Evolutionary conservation across 495 filamentous ascomycete genomes (phyloP), one percentile per base, ranked within the genome.

Genomic region (Hypoxylon fragiforme): DNA sequence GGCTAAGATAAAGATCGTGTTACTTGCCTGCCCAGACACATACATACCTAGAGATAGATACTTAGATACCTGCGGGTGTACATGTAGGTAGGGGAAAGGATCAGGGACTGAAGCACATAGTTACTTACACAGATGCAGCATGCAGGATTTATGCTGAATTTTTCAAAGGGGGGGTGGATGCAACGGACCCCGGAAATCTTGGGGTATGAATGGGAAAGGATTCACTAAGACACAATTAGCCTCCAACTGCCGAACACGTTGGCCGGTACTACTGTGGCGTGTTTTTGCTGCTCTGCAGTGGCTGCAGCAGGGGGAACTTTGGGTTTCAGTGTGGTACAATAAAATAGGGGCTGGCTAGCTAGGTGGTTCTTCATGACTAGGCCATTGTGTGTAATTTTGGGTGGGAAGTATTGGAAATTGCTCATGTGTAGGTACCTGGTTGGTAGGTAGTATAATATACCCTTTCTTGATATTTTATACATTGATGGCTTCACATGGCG

Each of bases 111-210:
- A 34, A 44, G 35, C 44, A 45, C n/a, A n/a, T n/a, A n/a, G 19
- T 62, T 40, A 52, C 58, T 49, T 57, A 43, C 43, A 35, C 47
- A 42, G n/a, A n/a, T n/a, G n/a, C n/a, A n/a, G n/a, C n/a, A n/a
- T n/a, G n/a, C n/a, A n/a, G 43, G 12, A 62, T 62, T 62, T 62
- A 62, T 62, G 16, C 58, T 62, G 56, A 62, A 62, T 57, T 53
- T 43, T 4, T n/a, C 4, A 28, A 49, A 14, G 28, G 42, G 57
- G 57, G 58, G 58, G 46, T 61, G 51, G 50, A 56, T 62, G 34
- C 52, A 49, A 62, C 52, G 48, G 52, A 49, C 58, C 58, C 58
- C 57, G 52, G 7, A 49, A 49, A 45, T 51, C n/a, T n/a, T n/a
- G n/a, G n/a, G n/a, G n/a, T 44, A 14, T 24, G 50, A 44, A 32